Conservation (phyloP, 2,329 filamentous ascomycete species). For the Fusarium cyanostomum region DNA sequence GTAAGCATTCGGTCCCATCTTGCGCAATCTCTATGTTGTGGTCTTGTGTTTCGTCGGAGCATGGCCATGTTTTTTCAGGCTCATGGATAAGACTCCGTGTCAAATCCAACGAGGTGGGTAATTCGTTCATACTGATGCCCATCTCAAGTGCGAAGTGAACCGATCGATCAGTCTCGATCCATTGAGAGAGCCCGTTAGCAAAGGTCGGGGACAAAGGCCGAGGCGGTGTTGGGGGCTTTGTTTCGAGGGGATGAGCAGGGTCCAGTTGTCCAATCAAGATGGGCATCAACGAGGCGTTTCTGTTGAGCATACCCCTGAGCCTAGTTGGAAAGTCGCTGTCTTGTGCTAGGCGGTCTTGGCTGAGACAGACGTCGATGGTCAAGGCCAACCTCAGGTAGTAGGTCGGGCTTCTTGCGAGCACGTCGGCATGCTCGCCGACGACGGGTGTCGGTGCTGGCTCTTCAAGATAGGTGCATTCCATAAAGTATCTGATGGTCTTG, state of each 20-base stretch:
- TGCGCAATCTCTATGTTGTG: neutral
- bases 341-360: slow-evolving; percentile 27
- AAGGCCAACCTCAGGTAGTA: slow-evolving; percentile 28
- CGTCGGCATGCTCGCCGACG: neutral
- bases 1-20: slow-evolving; percentile 4
- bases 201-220: slow-evolving; percentile 20
- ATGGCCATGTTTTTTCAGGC: neutral
- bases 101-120: neutral
- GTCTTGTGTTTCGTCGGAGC: neutral
- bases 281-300: slow-evolving; percentile 2
- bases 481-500: slow-evolving; percentile 34
- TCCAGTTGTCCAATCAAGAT: slow-evolving; percentile 16
- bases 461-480: slow-evolving; percentile 26
- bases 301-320: slow-evolving; percentile 5
- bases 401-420: slow-evolving; percentile 24
- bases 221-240: neutral
- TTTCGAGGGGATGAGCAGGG: neutral
- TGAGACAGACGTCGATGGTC: slow-evolving; percentile 31
- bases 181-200: slow-evolving; percentile 16
- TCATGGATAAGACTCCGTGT: neutral
- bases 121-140: slow-evolving; percentile 11
- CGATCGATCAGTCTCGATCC: slow-evolving; percentile 31
- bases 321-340: slow-evolving; percentile 30
- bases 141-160: slow-evolving; percentile 31
- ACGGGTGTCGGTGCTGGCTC: neutral